Base-by-base conservation (phyloP, 2,329 filamentous ascomycete genomes). In the Akanthomyces muscarius region DNA sequence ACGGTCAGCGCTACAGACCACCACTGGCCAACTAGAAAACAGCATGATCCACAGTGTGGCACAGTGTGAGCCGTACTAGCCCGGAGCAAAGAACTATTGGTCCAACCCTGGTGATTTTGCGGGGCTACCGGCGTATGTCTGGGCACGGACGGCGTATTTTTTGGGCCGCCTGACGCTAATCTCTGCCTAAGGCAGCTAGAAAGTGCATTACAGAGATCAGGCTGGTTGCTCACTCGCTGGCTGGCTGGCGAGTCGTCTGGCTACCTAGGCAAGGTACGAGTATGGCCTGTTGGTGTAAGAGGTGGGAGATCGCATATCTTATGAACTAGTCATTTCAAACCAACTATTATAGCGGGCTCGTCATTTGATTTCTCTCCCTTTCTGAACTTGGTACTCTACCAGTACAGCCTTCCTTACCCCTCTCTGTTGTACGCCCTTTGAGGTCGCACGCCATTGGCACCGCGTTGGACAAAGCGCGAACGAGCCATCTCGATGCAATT, bases 101-200 rank as follows among this genome's bases (percentile, higher is more conserved):
- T 45, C 16, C 47, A 6, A 28, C 21, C 47, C 16, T 36, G 21
- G 30, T 33, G 25, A 30, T 60, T 42, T 33, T 42, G 5, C 44
- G 56, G 52, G 25, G 23, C 16, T 7, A 0, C 1, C 5, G 11
- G 60, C 60, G 60, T 62, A 62, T 2, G 18, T 42, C 36, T 62
- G 30, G 56, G 60, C 51, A 47, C 45, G 33, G 44, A 3, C 52
- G 30, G 60, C 52, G 60, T 51, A 62, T 18, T 62, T 62, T n/a
- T 14, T 41, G 45, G 60, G 30, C 60, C 60, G 60, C 60, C 51
- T 51, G 60, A 33, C 56, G 18, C 42, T 62, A 55, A 33, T 62
- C 23, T 55, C 41, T 55, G 60, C 60, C 60, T 62, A 56, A 62
- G 60, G 60, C 60, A 62, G 41, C 60, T 23, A 62, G 41, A 61